Conservation (phyloP, 805 yeast species). For the Candida khao-thaluensis region DNA sequence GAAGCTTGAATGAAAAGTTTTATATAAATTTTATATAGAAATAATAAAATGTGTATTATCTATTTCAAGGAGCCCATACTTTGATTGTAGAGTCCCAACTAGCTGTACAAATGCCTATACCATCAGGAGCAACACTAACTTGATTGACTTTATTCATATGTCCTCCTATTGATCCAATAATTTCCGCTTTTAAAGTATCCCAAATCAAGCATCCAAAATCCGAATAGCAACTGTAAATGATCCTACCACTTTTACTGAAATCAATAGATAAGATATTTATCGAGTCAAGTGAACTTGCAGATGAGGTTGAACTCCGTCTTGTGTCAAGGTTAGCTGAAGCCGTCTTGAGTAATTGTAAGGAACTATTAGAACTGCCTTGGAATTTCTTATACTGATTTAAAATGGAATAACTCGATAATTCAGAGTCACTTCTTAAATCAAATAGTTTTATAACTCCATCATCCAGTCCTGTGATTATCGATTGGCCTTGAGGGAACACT, state of each 20-base stretch:
- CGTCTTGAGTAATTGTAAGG: conserved; percentile 8
- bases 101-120: conserved; percentile 72
- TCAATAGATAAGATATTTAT: conserved; percentile 67
- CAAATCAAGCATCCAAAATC: conserved; percentile 74
- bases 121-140: conserved; percentile 69
- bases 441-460: conserved; percentile 69
- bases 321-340: conserved; percentile 1
- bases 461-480: conserved; percentile 75
- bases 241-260: conserved; percentile 70
- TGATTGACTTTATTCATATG: conserved; percentile 62
- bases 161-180: conserved; percentile 59
- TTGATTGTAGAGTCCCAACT: conserved; percentile 78
- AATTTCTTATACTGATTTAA: conserved; percentile 10
- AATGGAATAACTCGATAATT: conserved; percentile 48
- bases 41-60: conserved; percentile 3
- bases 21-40: conserved; percentile 2
- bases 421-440: conserved; percentile 78
- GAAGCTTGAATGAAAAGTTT: conserved; percentile 20
- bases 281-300: conserved; percentile 11
- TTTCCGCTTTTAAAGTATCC: conserved; percentile 67
- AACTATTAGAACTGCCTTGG: conserved; percentile 14
- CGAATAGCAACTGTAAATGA: conserved; percentile 72
- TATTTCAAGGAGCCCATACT: conserved; percentile 49
- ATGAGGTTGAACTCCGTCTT: conserved; percentile 8
- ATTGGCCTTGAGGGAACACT: conserved; percentile 67